phyloP scores from a whole-genome alignment of 2,329 filamentous ascomycete genomes.

The Xylariaceae sp. region DNA sequence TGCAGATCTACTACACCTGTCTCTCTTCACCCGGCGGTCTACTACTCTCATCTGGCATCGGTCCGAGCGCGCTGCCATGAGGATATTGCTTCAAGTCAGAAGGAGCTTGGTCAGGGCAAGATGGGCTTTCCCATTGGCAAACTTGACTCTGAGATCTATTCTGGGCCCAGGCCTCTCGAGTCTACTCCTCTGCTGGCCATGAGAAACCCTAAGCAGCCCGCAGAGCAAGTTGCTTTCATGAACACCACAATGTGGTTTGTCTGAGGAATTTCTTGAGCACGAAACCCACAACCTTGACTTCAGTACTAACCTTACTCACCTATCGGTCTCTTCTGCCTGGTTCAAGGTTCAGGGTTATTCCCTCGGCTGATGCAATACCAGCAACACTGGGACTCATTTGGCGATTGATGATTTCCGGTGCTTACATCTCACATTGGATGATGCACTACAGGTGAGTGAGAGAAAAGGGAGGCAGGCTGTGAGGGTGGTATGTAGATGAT shows the following conservation, averaged over 20 bases:
- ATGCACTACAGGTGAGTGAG: too few species aligned
- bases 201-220: slow-evolving; percentile 11
- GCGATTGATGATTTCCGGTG: too few species aligned
- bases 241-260: slow-evolving; percentile 42
- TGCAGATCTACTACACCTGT: slow-evolving; percentile 89
- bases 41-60: slow-evolving; percentile 91
- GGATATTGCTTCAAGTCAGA: slow-evolving; percentile 38
- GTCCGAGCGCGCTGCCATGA: slow-evolving; percentile 76
- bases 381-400: too few species aligned
- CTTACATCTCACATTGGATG: too few species aligned
- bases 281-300: too few species aligned
- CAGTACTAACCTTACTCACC: not conserved
- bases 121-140: slow-evolving; percentile 30
- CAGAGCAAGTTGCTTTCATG: slow-evolving; percentile 23
- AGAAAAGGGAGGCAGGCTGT: too few species aligned
- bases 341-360: not conserved
- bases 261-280: slow-evolving; percentile 15
- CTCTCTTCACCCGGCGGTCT: slow-evolving; percentile 82
- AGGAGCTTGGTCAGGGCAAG: slow-evolving; percentile 40
- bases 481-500: too few species aligned
- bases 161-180: slow-evolving; percentile 8
- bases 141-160: slow-evolving; percentile 14
- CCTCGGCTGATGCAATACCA: too few species aligned
- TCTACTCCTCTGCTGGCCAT: slow-evolving; percentile 27
- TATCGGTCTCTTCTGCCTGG: not conserved